Percentiles rank a stretch among this genome's conserved stretches.
phyloP scores from a whole-genome alignment of 495 filamentous ascomycete genomes.

The Darksidea phi region DNA sequence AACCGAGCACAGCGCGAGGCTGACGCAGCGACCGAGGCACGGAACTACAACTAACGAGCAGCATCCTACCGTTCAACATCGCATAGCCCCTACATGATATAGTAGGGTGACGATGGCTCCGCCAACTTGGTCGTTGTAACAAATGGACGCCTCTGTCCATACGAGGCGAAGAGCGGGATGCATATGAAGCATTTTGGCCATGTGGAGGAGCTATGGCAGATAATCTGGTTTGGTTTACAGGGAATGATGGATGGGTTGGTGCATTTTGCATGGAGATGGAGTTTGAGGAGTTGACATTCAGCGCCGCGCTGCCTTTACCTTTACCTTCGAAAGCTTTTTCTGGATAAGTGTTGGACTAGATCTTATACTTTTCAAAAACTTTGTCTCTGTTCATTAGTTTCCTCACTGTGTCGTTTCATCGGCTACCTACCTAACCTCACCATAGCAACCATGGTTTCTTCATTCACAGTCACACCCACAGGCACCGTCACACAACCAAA shows the following conservation, averaged over 20 bases:
- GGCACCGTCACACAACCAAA: no score
- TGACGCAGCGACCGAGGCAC: conserved; percentile 26
- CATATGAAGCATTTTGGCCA: not conserved
- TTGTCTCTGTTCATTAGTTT: no score
- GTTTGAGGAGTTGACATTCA: not conserved
- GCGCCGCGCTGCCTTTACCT: no score
- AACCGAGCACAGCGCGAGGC: conserved; percentile 28
- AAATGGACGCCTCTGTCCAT: not conserved
- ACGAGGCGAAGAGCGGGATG: not conserved
- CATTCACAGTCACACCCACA: no score
- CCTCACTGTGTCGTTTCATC: no score
- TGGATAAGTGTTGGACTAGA: no score
- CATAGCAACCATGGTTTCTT: no score
- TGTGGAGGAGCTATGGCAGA: no score
- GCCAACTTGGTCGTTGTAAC: not conserved
- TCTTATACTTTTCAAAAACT: no score
- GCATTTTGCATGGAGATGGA: not conserved
- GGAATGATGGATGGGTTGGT: not conserved
- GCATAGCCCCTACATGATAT: not conserved
- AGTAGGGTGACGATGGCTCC: not conserved
- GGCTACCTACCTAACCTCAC: no score
- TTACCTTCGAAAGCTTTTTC: no score
- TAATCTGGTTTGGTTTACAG: not conserved
- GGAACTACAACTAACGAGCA: conserved; percentile 25
- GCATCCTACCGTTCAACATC: no score